Percentiles rank a stretch among this genome's conserved stretches.
These are phyloP conservation scores for Cordyceps cicadae DNA, from an alignment of 2,329 filamentous ascomycete genomes.

Conservation along the genomic window DNA sequence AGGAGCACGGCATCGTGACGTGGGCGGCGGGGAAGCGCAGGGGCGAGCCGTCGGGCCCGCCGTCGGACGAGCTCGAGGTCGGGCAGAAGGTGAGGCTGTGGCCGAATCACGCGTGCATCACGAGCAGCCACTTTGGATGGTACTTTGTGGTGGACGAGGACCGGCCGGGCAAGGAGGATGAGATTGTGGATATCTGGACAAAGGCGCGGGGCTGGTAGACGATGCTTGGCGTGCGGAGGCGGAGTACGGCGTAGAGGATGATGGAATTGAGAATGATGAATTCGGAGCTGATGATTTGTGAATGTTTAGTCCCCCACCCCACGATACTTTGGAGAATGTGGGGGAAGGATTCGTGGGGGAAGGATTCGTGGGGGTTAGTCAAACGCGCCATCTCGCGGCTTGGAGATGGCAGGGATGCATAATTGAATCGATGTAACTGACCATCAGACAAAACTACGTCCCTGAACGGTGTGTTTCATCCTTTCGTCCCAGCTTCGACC, in stretches of 20 bases:
- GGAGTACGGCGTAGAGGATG: not conserved
- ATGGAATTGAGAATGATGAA: not conserved
- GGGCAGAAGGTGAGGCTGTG: slow-evolving; percentile 64
- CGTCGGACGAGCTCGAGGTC: slow-evolving; percentile 35
- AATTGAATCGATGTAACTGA: too few relatives aligned
- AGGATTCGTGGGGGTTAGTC: too few relatives aligned
- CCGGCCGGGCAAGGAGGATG: slow-evolving; percentile 42
- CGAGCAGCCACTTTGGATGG: slow-evolving; percentile 61
- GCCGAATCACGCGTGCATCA: slow-evolving; percentile 77
- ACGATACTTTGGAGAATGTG: too few relatives aligned
- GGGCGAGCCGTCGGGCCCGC: slow-evolving; percentile 16
- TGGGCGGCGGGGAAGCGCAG: slow-evolving; percentile 37
- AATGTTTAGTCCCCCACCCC: too few relatives aligned
- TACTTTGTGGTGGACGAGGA: slow-evolving; percentile 66
- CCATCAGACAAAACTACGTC: too few relatives aligned
- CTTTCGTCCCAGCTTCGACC: too few relatives aligned
- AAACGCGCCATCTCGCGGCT: too few relatives aligned
- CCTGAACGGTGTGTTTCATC: too few relatives aligned
- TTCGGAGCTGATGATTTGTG: too few relatives aligned
- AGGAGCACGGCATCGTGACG: slow-evolving; percentile 68
- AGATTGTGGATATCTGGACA: slow-evolving; percentile 66
- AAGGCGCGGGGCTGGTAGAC: slow-evolving; percentile 20
- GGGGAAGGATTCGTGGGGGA: too few relatives aligned
- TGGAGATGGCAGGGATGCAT: too few relatives aligned
- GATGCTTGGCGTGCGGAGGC: not conserved